Evolutionary conservation across 1,284 basidiomycete species (phyloP).

Genomic region (Rhodotorula sp.): DNA sequence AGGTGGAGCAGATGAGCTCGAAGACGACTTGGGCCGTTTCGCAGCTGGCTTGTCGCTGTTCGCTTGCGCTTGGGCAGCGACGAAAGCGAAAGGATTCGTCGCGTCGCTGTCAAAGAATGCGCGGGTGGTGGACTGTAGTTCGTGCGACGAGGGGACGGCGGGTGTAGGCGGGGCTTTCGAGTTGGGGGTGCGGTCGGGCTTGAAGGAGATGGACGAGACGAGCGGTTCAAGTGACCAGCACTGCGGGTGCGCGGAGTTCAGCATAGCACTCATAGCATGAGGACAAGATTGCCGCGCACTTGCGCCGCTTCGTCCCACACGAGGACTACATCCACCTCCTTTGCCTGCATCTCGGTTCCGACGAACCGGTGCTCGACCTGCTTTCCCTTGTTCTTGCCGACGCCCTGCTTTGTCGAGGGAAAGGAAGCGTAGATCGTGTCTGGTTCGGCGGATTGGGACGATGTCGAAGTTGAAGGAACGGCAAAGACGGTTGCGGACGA

Average conservation of each 20-base stretch:
- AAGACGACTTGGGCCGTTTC: background rate
- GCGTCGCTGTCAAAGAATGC: conserved; percentile 5
- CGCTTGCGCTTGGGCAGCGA: background rate
- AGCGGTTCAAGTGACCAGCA: conserved; percentile 9
- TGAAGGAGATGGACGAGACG: conserved; percentile 11
- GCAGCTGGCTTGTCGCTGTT: background rate
- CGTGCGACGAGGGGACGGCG: conserved; percentile 1
- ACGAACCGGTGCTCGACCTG: conserved; percentile 7
- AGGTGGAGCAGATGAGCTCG: background rate
- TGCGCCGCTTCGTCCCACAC: conserved; percentile 12
- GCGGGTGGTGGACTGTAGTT: background rate
- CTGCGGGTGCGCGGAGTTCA: background rate
- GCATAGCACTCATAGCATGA: background rate
- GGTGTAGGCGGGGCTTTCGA: background rate
- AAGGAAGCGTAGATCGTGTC: conserved; percentile 11
- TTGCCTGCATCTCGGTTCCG: background rate
- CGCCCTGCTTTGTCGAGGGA: conserved; percentile 11
- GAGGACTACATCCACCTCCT: conserved; percentile 19
- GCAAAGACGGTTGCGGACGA: conserved; percentile 5
- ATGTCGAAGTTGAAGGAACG: background rate
- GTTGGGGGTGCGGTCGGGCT: conserved; percentile 12
- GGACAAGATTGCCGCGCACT: background rate
- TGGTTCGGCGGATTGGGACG: background rate
- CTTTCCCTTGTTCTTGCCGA: conserved; percentile 8
- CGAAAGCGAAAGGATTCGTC: conserved; percentile 16